Evolutionary conservation across 345 rosid genomes (phyloP).

Genomic region (Gossypium australe): DNA sequence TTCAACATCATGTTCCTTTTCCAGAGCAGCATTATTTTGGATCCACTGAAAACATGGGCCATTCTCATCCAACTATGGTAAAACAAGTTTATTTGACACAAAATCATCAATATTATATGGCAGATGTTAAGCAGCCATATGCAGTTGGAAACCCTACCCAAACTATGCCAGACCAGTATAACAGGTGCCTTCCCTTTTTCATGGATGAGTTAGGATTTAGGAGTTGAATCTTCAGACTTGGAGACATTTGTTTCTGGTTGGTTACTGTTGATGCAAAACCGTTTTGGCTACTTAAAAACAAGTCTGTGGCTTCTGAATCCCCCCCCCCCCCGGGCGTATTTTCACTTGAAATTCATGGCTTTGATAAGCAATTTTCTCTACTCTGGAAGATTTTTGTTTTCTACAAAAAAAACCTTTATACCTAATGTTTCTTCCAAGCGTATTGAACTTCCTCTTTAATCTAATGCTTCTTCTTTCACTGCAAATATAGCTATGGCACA

Average conservation of each 20-base stretch:
- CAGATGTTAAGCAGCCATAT: constrained; percentile 26
- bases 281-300: neutral
- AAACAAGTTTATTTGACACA: constrained; percentile 15
- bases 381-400: neutral
- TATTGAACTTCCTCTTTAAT: neutral
- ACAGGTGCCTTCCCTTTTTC: constrained; percentile 11
- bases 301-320: neutral
- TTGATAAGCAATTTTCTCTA: neutral
- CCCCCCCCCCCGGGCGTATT: no score
- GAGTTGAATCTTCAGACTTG: neutral
- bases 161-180: neutral
- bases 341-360: neutral
- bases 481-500: neutral
- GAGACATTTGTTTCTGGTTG: neutral
- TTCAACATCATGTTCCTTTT: constrained; percentile 11
- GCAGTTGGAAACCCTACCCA: constrained; percentile 6
- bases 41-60: constrained; percentile 8
- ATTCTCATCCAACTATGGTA: constrained; percentile 22
- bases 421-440: neutral
- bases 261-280: neutral
- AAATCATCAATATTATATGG: neutral
- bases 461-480: neutral
- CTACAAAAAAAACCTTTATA: neutral
- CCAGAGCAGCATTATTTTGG: constrained; percentile 18
- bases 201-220: neutral